phyloP scores from a whole-genome alignment of 768 basidiomycete genomes.

The Tulasnella sp. region DNA sequence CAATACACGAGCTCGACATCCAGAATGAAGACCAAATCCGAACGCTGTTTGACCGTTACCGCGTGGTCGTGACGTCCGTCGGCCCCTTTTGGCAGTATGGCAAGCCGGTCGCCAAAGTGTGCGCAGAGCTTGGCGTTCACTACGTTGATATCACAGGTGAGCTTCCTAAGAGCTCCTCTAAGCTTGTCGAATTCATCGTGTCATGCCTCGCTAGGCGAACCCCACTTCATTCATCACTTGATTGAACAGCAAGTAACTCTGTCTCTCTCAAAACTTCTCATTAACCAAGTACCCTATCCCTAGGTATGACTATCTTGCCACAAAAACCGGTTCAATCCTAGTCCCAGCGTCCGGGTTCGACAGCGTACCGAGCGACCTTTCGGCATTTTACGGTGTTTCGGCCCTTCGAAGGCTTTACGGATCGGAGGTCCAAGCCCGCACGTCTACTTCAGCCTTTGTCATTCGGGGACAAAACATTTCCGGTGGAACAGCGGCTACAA shows the following conservation, averaged over 20 bases:
- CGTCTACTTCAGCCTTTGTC: conserved; percentile 44
- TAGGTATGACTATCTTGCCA: conserved; percentile 64
- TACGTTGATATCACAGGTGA: conserved; percentile 68
- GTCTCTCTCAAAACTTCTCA: neutral
- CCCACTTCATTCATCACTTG: conserved; percentile 51
- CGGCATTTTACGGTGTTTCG: conserved; percentile 55
- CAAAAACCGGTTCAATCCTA: conserved; percentile 58
- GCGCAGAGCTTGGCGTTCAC: conserved; percentile 60
- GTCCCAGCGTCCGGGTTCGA: conserved; percentile 71
- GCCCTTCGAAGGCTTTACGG: conserved; percentile 41
- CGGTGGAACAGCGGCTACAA: conserved; percentile 45
- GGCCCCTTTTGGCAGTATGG: conserved; percentile 68
- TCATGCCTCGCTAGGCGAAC: conserved; percentile 34
- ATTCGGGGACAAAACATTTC: conserved; percentile 39
- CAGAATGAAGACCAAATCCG: conserved; percentile 43
- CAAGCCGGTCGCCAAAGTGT: conserved; percentile 64
- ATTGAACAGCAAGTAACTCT: conserved; percentile 38
- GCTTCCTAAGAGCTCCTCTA: neutral
- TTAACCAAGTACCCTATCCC: conserved; percentile 2
- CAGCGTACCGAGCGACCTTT: conserved; percentile 63
- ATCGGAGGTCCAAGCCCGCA: conserved; percentile 27
- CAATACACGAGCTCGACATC: conserved; percentile 47
- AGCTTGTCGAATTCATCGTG: neutral
- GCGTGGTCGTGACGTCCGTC: conserved; percentile 64
- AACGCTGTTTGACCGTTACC: conserved; percentile 40